These are phyloP conservation scores for Exophiala calicioides DNA, from an alignment of 2,329 filamentous ascomycete genomes.

Conservation along the genomic window DNA sequence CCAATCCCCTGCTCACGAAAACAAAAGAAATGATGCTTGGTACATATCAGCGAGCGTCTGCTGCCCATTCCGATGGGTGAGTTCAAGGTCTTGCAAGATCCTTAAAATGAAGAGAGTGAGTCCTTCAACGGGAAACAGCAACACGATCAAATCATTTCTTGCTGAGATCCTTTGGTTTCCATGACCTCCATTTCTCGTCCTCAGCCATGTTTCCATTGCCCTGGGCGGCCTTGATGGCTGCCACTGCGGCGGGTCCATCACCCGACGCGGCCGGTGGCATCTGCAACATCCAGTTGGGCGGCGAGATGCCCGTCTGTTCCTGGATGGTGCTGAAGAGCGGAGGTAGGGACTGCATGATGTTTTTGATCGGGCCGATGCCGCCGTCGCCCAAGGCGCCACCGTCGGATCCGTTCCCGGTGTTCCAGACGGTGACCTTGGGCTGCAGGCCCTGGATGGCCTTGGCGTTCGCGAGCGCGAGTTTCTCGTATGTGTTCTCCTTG, in stretches of 20 bases:
- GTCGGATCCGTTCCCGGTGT: slow-evolving; percentile 61
- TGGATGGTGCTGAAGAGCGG: slow-evolving; percentile 83
- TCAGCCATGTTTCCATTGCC: background rate
- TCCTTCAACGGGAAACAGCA: no score
- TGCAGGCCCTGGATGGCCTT: slow-evolving; percentile 72
- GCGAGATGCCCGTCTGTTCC: slow-evolving; percentile 80
- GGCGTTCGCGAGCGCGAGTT: slow-evolving; percentile 76
- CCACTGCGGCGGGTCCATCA: slow-evolving; percentile 3
- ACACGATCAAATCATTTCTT: no score
- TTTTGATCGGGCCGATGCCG: slow-evolving; percentile 67
- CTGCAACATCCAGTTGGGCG: slow-evolving; percentile 70
- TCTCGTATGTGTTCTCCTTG: slow-evolving; percentile 75
- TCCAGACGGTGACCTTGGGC: slow-evolving; percentile 91
- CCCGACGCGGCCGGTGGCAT: slow-evolving; percentile 39
- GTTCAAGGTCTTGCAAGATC: no score
- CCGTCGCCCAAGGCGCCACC: slow-evolving; percentile 50
- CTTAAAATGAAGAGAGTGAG: no score
- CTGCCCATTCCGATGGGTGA: no score
- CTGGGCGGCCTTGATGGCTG: background rate
- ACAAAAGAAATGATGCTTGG: no score
- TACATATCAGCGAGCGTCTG: no score
- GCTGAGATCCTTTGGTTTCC: no score
- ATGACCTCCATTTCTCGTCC: no score
- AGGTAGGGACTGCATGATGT: slow-evolving; percentile 81
- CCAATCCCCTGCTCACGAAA: no score